Evolutionary conservation across 75 land plant species (phyloP).

Genomic region (Selaginella moellendorffii): DNA sequence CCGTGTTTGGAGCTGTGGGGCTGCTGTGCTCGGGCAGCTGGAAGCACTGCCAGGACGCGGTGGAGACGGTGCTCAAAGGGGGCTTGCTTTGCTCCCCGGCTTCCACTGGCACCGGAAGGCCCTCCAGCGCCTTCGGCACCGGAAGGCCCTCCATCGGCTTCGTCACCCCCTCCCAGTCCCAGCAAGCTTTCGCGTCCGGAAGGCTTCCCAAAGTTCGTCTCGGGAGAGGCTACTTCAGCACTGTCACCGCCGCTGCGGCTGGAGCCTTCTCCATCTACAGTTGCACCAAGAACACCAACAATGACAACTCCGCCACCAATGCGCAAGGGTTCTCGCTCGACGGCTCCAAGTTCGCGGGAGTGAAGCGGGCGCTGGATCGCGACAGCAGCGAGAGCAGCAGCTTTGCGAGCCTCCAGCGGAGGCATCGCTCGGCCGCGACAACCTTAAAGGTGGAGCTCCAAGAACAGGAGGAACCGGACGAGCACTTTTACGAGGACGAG

Average conservation of each 20-base stretch:
- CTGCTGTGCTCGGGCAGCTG: constrained; percentile 15
- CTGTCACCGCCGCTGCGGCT: not conserved
- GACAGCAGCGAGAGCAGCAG: no score
- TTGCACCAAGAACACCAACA: no score
- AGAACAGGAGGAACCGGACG: no score
- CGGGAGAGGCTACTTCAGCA: not conserved
- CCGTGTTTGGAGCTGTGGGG: constrained; percentile 14
- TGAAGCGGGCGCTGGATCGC: no score
- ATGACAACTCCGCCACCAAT: not conserved
- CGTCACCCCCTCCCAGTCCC: no score
- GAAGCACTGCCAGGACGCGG: constrained; percentile 14
- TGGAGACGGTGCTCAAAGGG: constrained; percentile 13
- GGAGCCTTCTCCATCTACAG: not conserved
- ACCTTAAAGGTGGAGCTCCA: no score
- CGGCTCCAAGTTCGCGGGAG: no score
- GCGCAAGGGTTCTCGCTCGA: no score
- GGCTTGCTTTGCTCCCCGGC: constrained; percentile 4
- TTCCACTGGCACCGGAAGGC: not conserved
- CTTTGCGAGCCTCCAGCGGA: no score
- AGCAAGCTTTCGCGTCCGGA: no score
- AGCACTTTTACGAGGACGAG: no score
- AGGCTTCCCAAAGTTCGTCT: not conserved
- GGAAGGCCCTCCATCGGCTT: not conserved
- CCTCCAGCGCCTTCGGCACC: not conserved
- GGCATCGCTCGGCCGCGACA: no score